Evolutionary conservation across 2,329 filamentous ascomycete species (phyloP).

Genomic region (Zymoseptoria brevis): DNA sequence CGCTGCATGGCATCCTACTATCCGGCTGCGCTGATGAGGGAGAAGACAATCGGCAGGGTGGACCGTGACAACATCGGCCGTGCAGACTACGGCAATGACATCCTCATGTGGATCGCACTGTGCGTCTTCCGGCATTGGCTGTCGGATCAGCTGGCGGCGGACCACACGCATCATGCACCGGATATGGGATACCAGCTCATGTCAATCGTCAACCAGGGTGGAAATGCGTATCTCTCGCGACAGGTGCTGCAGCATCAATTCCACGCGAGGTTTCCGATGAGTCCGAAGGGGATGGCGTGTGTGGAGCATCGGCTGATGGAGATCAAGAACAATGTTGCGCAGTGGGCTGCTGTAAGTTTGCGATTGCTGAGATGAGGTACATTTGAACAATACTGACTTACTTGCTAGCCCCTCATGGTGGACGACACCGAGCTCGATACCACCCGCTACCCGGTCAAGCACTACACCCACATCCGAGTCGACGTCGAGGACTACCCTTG

Average conservation of each 20-base stretch:
- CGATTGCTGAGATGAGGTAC: background rate
- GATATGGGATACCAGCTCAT: conserved; percentile 45
- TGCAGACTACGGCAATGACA: conserved; percentile 40
- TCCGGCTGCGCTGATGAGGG: conserved; percentile 22
- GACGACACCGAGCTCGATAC: conserved; percentile 35
- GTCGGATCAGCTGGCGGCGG: conserved; percentile 33
- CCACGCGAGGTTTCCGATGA: conserved; percentile 37
- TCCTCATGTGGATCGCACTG: conserved; percentile 46
- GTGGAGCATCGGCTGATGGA: conserved; percentile 34
- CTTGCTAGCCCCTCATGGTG: conserved; percentile 28
- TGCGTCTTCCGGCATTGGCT: conserved; percentile 43
- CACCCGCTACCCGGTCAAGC: conserved; percentile 30
- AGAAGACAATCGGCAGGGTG: conserved; percentile 20
- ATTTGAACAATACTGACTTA: background rate
- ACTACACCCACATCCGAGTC: conserved; percentile 41
- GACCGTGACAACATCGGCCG: conserved; percentile 32
- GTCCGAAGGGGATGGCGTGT: conserved; percentile 36
- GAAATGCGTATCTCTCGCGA: conserved; percentile 38
- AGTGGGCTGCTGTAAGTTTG: conserved; percentile 25
- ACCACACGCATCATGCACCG: conserved; percentile 30
- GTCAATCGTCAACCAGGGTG: conserved; percentile 32
- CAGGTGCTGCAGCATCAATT: conserved; percentile 30
- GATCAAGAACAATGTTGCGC: conserved; percentile 38
- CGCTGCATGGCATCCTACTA: conserved; percentile 31
- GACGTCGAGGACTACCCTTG: conserved; percentile 37